A percentile compares a stretch with the other conserved stretches of the same genome.
phyloP scores from a whole-genome alignment of 805 yeast genomes.

The Cyberlindnera veronae region DNA sequence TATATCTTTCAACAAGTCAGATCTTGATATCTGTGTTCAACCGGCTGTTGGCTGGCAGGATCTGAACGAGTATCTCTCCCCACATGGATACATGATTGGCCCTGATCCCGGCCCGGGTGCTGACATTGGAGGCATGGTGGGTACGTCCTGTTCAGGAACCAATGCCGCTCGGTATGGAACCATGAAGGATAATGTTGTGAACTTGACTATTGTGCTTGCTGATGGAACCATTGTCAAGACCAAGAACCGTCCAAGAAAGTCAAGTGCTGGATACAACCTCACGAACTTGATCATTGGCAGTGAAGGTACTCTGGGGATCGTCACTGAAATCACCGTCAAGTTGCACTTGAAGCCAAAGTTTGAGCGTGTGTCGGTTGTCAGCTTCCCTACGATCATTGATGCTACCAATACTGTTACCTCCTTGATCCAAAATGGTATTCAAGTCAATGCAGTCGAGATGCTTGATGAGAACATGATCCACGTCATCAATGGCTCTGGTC shows the following conservation, averaged over 20 bases:
- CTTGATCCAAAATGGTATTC: slow-evolving; percentile 58
- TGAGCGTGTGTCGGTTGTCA: slow-evolving; percentile 66
- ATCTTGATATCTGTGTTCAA: slow-evolving; percentile 69
- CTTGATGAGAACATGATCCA: slow-evolving; percentile 71
- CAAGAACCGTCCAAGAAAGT: slow-evolving; percentile 67
- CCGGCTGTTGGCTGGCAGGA: slow-evolving; percentile 83
- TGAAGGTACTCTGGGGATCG: slow-evolving; percentile 80
- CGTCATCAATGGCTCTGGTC: slow-evolving; percentile 55
- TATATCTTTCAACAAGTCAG: slow-evolving; percentile 53
- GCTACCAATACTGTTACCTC: slow-evolving; percentile 70
- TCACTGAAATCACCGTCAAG: slow-evolving; percentile 73
- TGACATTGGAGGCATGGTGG: slow-evolving; percentile 73
- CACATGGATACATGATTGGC: slow-evolving; percentile 59
- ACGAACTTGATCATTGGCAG: slow-evolving; percentile 73
- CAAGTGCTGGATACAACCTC: slow-evolving; percentile 77
- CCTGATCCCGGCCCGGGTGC: slow-evolving; percentile 84
- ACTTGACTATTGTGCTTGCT: slow-evolving; percentile 70
- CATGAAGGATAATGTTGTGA: slow-evolving; percentile 68
- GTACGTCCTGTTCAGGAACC: slow-evolving; percentile 77
- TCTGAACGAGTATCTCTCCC: slow-evolving; percentile 47
- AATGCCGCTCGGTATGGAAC: slow-evolving; percentile 79
- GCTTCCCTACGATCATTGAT: slow-evolving; percentile 62
- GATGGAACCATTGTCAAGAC: slow-evolving; percentile 80
- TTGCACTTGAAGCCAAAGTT: slow-evolving; percentile 60
- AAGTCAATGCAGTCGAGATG: slow-evolving; percentile 71